Evolutionary conservation across 768 basidiomycete species (phyloP).

Genomic region (Suillus decipiens): DNA sequence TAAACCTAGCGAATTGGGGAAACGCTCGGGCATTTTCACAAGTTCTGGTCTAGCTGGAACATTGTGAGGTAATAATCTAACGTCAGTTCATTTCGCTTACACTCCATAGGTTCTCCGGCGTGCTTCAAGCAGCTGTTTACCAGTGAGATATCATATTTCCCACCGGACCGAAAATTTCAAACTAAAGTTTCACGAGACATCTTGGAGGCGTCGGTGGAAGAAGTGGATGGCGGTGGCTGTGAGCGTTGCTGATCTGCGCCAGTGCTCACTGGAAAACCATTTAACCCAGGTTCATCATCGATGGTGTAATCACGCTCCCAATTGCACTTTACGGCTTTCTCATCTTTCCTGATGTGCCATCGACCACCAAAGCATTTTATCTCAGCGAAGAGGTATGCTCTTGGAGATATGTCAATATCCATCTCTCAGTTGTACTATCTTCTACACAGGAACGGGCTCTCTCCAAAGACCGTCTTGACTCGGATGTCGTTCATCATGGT

Average conservation of each 20-base stretch:
- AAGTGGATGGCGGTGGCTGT: slow-evolving; percentile 73
- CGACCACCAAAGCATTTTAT: slow-evolving; percentile 64
- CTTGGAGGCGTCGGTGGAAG: slow-evolving; percentile 53
- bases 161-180: neutral
- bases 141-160: slow-evolving; percentile 32
- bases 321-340: slow-evolving; percentile 73
- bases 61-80: slow-evolving; percentile 41
- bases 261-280: neutral
- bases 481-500: slow-evolving; percentile 42
- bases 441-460: slow-evolving; percentile 52
- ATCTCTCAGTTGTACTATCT: neutral
- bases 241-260: slow-evolving; percentile 21
- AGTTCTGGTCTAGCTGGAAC: slow-evolving; percentile 62
- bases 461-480: slow-evolving; percentile 49
- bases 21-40: slow-evolving; percentile 72
- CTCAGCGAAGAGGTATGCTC: slow-evolving; percentile 54
- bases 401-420: slow-evolving; percentile 1
- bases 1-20: slow-evolving; percentile 67
- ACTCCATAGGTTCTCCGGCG: slow-evolving; percentile 57
- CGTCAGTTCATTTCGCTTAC: neutral
- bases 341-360: slow-evolving; percentile 71
- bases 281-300: slow-evolving; percentile 57
- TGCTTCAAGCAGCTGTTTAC: slow-evolving; percentile 66
- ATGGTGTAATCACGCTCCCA: slow-evolving; percentile 70
- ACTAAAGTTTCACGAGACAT: slow-evolving; percentile 38